Evolutionary conservation across 1,284 basidiomycete genomes (phyloP).

Genomic region (Cutaneotrichosporon sp.): DNA sequence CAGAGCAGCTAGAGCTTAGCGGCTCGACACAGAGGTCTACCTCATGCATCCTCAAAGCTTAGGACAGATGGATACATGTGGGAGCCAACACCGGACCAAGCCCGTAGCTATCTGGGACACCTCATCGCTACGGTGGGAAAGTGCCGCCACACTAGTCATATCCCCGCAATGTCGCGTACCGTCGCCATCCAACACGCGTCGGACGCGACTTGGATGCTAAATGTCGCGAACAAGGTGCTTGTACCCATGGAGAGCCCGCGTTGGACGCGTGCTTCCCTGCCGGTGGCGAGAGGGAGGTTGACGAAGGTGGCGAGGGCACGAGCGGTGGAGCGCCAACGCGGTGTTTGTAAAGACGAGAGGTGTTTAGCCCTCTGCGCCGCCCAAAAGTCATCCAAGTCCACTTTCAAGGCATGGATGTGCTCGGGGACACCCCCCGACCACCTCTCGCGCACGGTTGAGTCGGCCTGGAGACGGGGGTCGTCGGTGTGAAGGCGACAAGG

Average conservation of each 20-base stretch:
- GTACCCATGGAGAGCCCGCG: not conserved
- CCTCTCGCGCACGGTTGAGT: too few relatives aligned
- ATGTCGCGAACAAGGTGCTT: not conserved
- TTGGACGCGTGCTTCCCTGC: slow-evolving; percentile 4
- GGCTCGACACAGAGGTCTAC: not conserved
- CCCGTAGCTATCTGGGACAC: too few relatives aligned
- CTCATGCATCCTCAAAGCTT: not conserved
- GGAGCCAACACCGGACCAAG: not conserved
- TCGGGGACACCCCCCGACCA: too few relatives aligned
- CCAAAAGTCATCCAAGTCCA: too few relatives aligned
- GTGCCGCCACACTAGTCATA: not conserved
- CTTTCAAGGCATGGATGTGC: too few relatives aligned
- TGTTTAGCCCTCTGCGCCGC: too few relatives aligned
- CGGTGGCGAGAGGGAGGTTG: not conserved
- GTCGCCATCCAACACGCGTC: not conserved
- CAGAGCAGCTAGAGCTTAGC: not conserved
- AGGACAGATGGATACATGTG: not conserved
- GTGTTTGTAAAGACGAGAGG: too few relatives aligned
- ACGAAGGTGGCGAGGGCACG: not conserved
- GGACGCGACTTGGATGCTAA: slow-evolving; percentile 3
- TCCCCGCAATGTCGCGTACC: slow-evolving; percentile 3
- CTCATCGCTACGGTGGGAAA: not conserved
- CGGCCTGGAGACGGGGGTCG: too few relatives aligned
- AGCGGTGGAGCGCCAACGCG: too few relatives aligned
- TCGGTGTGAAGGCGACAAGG: too few relatives aligned